Percentiles rank a stretch among this genome's conserved stretches.
phyloP scores from a whole-genome alignment of 495 filamentous ascomycete genomes.

The Annulohypoxylon stygium region DNA sequence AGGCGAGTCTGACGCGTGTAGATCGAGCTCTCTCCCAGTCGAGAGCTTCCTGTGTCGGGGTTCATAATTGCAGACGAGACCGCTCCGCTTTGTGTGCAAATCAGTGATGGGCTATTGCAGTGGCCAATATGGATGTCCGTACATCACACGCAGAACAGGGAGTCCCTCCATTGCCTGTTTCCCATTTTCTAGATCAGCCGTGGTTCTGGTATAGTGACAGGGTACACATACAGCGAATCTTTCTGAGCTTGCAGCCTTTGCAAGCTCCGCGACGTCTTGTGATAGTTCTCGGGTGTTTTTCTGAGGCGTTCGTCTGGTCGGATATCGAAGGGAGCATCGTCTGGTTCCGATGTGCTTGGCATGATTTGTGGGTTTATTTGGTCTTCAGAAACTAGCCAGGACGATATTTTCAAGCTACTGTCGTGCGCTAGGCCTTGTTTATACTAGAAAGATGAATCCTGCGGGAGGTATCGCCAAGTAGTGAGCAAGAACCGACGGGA shows the following conservation, averaged over 20 bases:
- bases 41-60: not conserved
- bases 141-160: not conserved
- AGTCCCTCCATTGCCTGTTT: not conserved
- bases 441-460: not conserved
- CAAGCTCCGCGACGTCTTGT: not conserved
- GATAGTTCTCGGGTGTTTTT: not conserved
- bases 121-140: not conserved
- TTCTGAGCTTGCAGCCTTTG: not conserved
- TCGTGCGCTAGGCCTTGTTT: not conserved
- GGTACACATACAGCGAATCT: not conserved
- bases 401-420: not conserved
- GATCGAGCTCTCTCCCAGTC: not conserved
- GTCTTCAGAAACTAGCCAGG: not conserved
- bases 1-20: not conserved
- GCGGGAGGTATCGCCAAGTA: not conserved
- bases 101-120: not conserved
- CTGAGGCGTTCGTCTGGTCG: not conserved
- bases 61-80: not conserved
- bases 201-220: not conserved
- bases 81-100: not conserved
- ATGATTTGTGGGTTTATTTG: not conserved
- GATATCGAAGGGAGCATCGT: not conserved
- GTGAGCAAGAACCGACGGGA: not conserved
- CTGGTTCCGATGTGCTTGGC: not conserved
- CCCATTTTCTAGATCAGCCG: not conserved